Evolutionary conservation across 768 basidiomycete species (phyloP).

Genomic region (Lentinula aciculospora): DNA sequence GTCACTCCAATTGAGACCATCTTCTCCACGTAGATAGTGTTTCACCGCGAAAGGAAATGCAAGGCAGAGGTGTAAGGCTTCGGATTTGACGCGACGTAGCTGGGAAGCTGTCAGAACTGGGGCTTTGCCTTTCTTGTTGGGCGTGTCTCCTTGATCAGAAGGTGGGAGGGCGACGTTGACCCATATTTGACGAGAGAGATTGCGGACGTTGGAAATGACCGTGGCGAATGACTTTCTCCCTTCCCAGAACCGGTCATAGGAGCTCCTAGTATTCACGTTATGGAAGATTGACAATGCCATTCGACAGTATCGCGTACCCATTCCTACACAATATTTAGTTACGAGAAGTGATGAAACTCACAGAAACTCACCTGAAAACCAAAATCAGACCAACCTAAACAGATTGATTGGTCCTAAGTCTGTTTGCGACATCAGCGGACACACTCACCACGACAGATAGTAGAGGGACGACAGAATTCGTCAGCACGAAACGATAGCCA

Average conservation of each 20-base stretch:
- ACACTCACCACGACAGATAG: constrained; percentile 83
- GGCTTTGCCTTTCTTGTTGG: constrained; percentile 46
- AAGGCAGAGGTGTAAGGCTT: constrained; percentile 61
- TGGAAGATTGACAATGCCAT: neutral
- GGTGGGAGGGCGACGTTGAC: constrained; percentile 67
- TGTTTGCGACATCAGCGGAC: neutral
- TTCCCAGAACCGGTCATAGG: constrained; percentile 86
- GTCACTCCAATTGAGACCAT: constrained; percentile 67
- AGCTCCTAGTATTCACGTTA: constrained; percentile 43
- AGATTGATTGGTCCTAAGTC: neutral
- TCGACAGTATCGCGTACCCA: constrained; percentile 35
- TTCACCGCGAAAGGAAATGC: constrained; percentile 73
- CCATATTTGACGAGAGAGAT: constrained; percentile 76
- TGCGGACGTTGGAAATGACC: constrained; percentile 69
- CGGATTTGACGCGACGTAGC: constrained; percentile 61
- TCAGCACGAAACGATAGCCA: constrained; percentile 58
- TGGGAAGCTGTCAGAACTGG: constrained; percentile 43
- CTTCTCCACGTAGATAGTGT: constrained; percentile 83
- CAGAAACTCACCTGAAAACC: constrained; percentile 64
- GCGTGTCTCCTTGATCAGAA: constrained; percentile 31
- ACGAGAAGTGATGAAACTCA: neutral
- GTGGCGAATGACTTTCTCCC: constrained; percentile 80
- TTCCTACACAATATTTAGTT: constrained; percentile 39
- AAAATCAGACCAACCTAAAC: constrained; percentile 79
- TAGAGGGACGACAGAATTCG: constrained; percentile 83